Base-by-base conservation (phyloP, 1,284 basidiomycete genomes). In the Cerioporus squamosus region DNA sequence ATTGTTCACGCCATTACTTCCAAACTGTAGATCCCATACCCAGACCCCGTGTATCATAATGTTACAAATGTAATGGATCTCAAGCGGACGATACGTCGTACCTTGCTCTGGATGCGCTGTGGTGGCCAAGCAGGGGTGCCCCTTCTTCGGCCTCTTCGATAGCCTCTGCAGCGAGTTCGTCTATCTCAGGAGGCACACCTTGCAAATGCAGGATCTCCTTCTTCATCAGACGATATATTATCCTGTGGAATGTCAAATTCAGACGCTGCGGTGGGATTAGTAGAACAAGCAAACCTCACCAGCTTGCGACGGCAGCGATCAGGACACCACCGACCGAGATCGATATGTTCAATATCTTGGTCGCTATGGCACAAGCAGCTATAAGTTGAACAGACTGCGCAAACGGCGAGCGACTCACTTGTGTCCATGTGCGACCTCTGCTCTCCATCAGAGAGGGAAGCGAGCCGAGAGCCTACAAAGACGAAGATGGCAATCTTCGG, bases 401-500 rank as follows among this genome's bases (percentile, higher is more conserved):
- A 24, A 23, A 18, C n/a, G 18, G 3, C 3, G 40, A 43, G n/a
- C 5, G n/a, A 64, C 80, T 60, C 76, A 90, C 89, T 80, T 18
- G 81, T 81, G 69, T 93, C 91, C 91, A 94, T 94, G 46, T 86
- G 77, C 31, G 77, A 79, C 44, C 92, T 80, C 61, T 87, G 85
- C 65, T 89, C 81, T 26, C 90, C 90, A 64, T 94, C 92, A 4
- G 92, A 88, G 18, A 94, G 75, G 23, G 79, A 78, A 43, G 89
- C 90, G 45, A 93, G 82, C 22, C 86, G 83, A 0, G 88, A 89
- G 1, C 91, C 93, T 55, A 93, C 85, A 70, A 93, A 93, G 23
- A 89, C 85, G 56, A 90, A 83, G 22, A 94, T 76, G 36, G 88
- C 73, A 7, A 90, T 74, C 68, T 88, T 92, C 17, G 92, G 91